A percentile compares a stretch with the other conserved stretches of the same genome.
phyloP scores from a whole-genome alignment of 495 filamentous ascomycete species.

The Hypoxylon subgilvum region DNA sequence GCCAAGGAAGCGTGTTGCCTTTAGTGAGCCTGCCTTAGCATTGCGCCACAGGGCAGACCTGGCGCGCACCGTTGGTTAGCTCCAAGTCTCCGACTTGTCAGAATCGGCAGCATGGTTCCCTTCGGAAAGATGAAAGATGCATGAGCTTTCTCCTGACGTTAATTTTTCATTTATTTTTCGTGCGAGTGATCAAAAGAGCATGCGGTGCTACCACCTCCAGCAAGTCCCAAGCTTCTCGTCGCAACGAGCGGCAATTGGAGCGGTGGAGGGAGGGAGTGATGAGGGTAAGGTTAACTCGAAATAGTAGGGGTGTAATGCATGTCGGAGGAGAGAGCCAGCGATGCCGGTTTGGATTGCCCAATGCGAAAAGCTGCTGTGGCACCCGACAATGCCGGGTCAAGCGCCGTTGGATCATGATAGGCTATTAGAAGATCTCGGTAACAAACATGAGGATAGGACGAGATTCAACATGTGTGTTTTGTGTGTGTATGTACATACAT shows the following conservation, averaged over 20 bases:
- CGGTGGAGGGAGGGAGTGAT: slow-evolving; percentile 2
- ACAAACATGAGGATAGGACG: background rate
- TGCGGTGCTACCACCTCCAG: slow-evolving; percentile 30
- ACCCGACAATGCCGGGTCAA: slow-evolving; percentile 15
- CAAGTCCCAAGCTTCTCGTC: background rate
- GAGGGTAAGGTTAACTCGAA: slow-evolving; percentile 24
- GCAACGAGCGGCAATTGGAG: slow-evolving; percentile 9
- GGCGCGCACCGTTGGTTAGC: background rate
- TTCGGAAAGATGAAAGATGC: slow-evolving; percentile 10
- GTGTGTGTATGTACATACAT: background rate
- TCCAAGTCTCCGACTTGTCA: background rate
- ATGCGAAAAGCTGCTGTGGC: slow-evolving; percentile 2
- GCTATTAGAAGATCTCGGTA: slow-evolving; percentile 1
- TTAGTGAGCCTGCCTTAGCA: background rate
- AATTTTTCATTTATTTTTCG: slow-evolving; percentile 12
- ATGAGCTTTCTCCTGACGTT: background rate
- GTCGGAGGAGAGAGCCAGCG: slow-evolving; percentile 12
- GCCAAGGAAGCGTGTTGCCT: background rate
- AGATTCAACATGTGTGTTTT: background rate
- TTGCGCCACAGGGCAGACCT: slow-evolving; percentile 17
- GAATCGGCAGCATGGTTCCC: slow-evolving; percentile 22
- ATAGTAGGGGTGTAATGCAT: slow-evolving; percentile 24
- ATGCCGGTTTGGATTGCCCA: slow-evolving; percentile 15
- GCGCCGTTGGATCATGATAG: background rate
- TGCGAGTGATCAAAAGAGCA: slow-evolving; percentile 36